Percentiles rank a stretch among this genome's conserved stretches.
These are phyloP conservation scores for Canariomyces notabilis DNA, from an alignment of 2,329 filamentous ascomycete genomes.

Conservation along the genomic window DNA sequence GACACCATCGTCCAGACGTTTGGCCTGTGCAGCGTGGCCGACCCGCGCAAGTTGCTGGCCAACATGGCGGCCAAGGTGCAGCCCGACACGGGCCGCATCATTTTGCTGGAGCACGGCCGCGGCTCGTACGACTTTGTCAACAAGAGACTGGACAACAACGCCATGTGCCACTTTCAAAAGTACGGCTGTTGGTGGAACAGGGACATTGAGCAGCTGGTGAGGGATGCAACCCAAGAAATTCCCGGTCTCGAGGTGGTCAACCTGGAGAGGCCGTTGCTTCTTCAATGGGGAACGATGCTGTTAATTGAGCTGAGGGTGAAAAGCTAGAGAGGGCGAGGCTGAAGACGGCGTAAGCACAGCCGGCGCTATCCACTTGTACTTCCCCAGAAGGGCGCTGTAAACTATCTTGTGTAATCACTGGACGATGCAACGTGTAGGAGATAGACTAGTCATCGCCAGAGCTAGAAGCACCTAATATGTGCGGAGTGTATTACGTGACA, in stretches of 20 bases:
- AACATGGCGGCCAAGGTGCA: conserved; percentile 49
- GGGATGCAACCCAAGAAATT: conserved; percentile 41
- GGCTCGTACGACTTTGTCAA: conserved; percentile 53
- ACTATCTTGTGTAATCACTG: too few species aligned
- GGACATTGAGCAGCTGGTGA: conserved; percentile 52
- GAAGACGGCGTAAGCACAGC: background rate
- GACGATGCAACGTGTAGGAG: too few species aligned
- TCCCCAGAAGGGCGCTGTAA: too few species aligned
- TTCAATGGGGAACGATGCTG: conserved; percentile 54
- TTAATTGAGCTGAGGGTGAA: conserved; percentile 52
- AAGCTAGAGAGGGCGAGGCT: conserved; percentile 4
- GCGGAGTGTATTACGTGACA: too few species aligned
- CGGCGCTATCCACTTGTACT: too few species aligned
- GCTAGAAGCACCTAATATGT: too few species aligned
- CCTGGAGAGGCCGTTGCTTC: conserved; percentile 46
- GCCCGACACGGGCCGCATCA: conserved; percentile 53
- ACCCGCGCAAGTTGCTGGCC: conserved; percentile 49
- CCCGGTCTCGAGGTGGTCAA: conserved; percentile 54
- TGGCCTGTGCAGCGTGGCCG: conserved; percentile 57
- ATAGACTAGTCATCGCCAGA: too few species aligned
- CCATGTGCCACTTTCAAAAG: conserved; percentile 50
- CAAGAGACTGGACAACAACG: conserved; percentile 49
- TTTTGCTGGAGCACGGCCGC: conserved; percentile 59
- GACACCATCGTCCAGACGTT: conserved; percentile 62
- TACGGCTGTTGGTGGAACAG: conserved; percentile 68